Evolutionary conservation across 805 yeast species (phyloP), one percentile per base, ranked within the genome.

Genomic region (Candida berthetii): DNA sequence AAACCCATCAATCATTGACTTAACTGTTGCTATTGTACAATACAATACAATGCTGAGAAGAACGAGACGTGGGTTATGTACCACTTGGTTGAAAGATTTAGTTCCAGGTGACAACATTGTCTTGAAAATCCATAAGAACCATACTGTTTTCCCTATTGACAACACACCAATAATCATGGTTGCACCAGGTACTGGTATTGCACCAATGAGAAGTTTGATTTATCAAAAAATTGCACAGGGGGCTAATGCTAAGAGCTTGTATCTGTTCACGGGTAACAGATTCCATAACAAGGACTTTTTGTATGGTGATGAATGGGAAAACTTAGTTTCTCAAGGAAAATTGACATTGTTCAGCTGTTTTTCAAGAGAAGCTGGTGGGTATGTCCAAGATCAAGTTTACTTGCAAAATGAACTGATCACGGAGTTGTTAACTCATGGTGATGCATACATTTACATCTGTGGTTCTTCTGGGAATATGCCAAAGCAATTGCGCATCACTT

Each of bases 401-500:
- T 61, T 65, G 24, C 63, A 81, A 35, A 69, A 71, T 27, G 58
- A 66, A 3, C 37, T 66, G 17, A 62, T 91, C 2, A 74, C 69
- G 1, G 72, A 79, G 3, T 58, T 80, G 40, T 53, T 90, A 4
- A 57, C 76, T 1, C 65, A 79, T 13, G 49, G 74, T 35, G 58
- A 68, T n/a, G 95, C 85, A 0, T 60, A 74, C 0, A 64, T 93
- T 5, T 89, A 82, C 56, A 68, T 93, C 6, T 91, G 99, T 68
- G 99, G 99, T 0, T 81, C 96, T 14, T 80, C 95, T 20, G 98
- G 99, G 0, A 77, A 77, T 48, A 93, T 93, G 99, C 99, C 99
- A 1, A 71, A 76, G 18, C 89, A 82, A 61, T 93, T 91, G 1
- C 68, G 96, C 43, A 62, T 85, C n/a, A 91, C 97, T 0, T 58